Conservation (phyloP, 2,329 filamentous ascomycete genomes). For the Chaetoscypha palmicola region DNA sequence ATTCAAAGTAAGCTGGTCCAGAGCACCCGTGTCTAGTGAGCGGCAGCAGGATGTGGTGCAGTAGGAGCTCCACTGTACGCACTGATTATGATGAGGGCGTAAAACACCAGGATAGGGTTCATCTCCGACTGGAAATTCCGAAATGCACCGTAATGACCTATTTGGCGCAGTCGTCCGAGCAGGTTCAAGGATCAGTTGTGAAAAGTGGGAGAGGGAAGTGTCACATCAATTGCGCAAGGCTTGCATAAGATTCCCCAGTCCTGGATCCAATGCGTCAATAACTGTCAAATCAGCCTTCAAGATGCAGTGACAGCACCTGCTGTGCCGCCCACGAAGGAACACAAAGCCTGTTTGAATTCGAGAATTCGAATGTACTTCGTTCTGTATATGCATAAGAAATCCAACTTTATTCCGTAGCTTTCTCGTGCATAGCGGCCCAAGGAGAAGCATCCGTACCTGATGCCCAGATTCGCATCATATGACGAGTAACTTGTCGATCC, state of each 20-base stretch:
- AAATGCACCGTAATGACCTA: no score
- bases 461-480: slow-evolving; percentile 12
- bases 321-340: slow-evolving; percentile 18
- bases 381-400: no score
- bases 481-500: slow-evolving; percentile 5
- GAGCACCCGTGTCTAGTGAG: slow-evolving; percentile 20
- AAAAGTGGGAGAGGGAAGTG: background rate
- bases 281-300: background rate
- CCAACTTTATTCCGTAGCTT: background rate
- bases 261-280: background rate
- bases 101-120: slow-evolving; percentile 13
- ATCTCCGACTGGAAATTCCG: slow-evolving; percentile 19
- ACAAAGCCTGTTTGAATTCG: slow-evolving; percentile 1
- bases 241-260: slow-evolving; percentile 4
- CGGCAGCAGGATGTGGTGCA: slow-evolving; percentile 31
- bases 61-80: no score
- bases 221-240: slow-evolving; percentile 16
- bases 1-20: slow-evolving; percentile 23
- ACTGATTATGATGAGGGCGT: no score
- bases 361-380: no score
- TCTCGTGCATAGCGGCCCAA: slow-evolving; percentile 25
- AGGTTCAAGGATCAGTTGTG: background rate
- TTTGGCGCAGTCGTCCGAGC: no score
- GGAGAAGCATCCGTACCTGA: slow-evolving; percentile 22
- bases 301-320: slow-evolving; percentile 13